phyloP scores from a whole-genome alignment of 306 rosid genomes.

The cucumber (Cucumis sativus) region Cucumber_9930_V3 NC_026661.2:17702501-17703000 shows the following conservation, averaged over 20 bases:
- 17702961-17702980: neutral
- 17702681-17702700: neutral
- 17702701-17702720: neutral
- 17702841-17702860: neutral
- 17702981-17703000: neutral
- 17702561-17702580: neutral
- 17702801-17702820: neutral
- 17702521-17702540: neutral
- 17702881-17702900: no score
- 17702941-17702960: neutral
- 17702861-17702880: no score
- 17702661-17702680: neutral
- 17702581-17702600: neutral
- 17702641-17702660: neutral
- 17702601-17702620: neutral
- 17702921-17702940: neutral
- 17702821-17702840: neutral
- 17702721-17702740: neutral
- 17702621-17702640: conserved; percentile 1
- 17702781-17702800: conserved; percentile 12
- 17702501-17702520: neutral
- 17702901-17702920: neutral
- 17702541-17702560: neutral
- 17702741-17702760: conserved; percentile 8
- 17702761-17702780: neutral